Evolutionary conservation across 2,329 filamentous ascomycete genomes (phyloP).

Genomic region (Exophiala oligosperma): DNA sequence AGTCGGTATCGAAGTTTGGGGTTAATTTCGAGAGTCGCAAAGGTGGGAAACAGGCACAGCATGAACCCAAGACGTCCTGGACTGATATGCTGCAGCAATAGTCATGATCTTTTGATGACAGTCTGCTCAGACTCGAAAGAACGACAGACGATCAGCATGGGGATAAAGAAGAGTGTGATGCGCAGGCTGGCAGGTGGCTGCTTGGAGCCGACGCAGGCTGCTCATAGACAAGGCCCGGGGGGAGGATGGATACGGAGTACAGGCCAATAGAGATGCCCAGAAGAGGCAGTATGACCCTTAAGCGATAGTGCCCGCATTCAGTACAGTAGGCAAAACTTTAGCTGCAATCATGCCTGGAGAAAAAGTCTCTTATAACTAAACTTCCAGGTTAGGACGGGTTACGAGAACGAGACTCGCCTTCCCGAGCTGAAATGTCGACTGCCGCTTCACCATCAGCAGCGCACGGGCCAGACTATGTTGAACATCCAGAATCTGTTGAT

Average conservation of each 20-base stretch:
- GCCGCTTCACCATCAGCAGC: background rate
- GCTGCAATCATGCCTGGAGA: too few relatives aligned
- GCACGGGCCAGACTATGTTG: background rate
- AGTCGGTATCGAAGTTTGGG: background rate
- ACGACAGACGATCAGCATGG: background rate
- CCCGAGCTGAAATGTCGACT: background rate
- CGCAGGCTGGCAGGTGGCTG: background rate
- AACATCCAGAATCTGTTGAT: background rate
- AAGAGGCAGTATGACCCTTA: background rate
- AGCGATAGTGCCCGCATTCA: background rate
- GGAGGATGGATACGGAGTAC: background rate
- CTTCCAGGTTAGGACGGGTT: background rate
- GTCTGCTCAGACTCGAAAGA: background rate
- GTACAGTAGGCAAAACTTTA: background rate
- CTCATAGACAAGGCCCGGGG: background rate
- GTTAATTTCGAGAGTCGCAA: background rate
- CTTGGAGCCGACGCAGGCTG: background rate
- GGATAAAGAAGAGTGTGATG: background rate
- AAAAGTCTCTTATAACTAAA: background rate
- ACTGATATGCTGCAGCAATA: slow-evolving; percentile 1
- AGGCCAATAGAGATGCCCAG: background rate
- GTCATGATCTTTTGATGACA: background rate
- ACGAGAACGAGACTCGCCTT: background rate
- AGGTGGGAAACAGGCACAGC: background rate
- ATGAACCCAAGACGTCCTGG: background rate